Evolutionary conservation across 495 filamentous ascomycete species (phyloP), one percentile per base, ranked within the genome.

Genomic region (Xylaria cubensis): DNA sequence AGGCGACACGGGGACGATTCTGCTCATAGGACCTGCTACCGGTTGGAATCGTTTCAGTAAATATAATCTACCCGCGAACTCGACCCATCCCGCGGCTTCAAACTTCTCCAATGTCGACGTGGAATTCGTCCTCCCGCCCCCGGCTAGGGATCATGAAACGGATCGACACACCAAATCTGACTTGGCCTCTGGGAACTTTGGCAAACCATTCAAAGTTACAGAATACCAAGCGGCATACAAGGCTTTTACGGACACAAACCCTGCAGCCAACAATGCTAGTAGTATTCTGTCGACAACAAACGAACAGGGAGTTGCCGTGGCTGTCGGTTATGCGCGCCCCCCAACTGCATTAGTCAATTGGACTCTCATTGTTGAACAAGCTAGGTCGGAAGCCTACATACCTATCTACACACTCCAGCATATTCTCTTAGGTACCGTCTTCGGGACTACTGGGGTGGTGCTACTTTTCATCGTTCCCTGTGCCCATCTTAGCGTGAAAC

Each of bases 391-490:
- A 76, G 93, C 93, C 9, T 92, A 89, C 80, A 84, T 84, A n/a
- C 91, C 94, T 1, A 93, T 97, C 41, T 74, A 84, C 46, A 88
- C 88, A 24, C 85, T 97, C 29, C 88, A 92, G 39, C 90, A 90
- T 59, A 92, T 97, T 55, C 86, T 97, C 6, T 80, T 97, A 3
- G 92, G 87, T 2, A 97, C 93, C 65, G 92, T 97, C 1, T 97
- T 97, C 75, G 93, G 92, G 0, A 95, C 93, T 0, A 86, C 90
- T 21, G 94, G 91, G 4, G 82, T 89, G 0, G 85, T 94, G 3
- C 71, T 94, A 3, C 36, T 95, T 17, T 74, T 94, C 3, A 85
- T 93, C 4, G 85, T 94, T 36, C 92, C 94, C 0, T 86, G 94
- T 51, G 93, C 94, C 1, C 94, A 97, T 76, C 85, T 90, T 73